A percentile compares a stretch with the other conserved stretches of the same genome.
Conservation (phyloP, 495 filamentous ascomycete species). For the Aspergillus biplanus region DNA sequence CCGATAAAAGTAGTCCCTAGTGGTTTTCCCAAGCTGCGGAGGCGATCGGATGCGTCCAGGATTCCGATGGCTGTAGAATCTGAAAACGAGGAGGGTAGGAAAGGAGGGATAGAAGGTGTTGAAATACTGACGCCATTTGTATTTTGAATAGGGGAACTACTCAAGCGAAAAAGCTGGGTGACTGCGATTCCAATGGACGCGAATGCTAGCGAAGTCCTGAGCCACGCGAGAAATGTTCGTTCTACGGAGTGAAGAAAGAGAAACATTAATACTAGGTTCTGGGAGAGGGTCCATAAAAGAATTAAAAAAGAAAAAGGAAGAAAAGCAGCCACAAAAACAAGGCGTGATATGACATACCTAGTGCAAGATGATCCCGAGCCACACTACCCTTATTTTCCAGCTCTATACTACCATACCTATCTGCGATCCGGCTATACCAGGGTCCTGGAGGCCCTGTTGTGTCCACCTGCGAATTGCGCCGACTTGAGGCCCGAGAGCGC, state of each 20-base stretch:
- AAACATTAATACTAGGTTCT: slow-evolving; percentile 9
- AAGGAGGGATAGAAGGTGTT: slow-evolving; percentile 10
- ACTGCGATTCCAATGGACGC: slow-evolving; percentile 95
- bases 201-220: slow-evolving; percentile 93
- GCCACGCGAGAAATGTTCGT: slow-evolving; percentile 95
- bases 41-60: slow-evolving; percentile 35
- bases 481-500: slow-evolving; percentile 15
- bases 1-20: slow-evolving; percentile 91
- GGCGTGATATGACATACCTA: slow-evolving; percentile 62
- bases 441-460: slow-evolving; percentile 16
- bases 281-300: too few species aligned
- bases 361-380: slow-evolving; percentile 89
- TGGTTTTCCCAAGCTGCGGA: slow-evolving; percentile 85
- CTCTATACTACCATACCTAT: slow-evolving; percentile 81
- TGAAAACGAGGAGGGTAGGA: slow-evolving; percentile 30
- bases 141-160: slow-evolving; percentile 53
- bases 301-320: slow-evolving; percentile 14
- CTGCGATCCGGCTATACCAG: slow-evolving; percentile 57
- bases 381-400: slow-evolving; percentile 97
- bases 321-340: background rate
- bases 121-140: slow-evolving; percentile 12
- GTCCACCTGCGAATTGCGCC: slow-evolving; percentile 26
- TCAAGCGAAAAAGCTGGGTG: slow-evolving; percentile 94
- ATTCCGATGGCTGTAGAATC: slow-evolving; percentile 22
- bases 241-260: slow-evolving; percentile 54